These are phyloP conservation scores for Penicillium malachiteum DNA, from an alignment of 495 filamentous ascomycete species.

Conservation along the genomic window DNA sequence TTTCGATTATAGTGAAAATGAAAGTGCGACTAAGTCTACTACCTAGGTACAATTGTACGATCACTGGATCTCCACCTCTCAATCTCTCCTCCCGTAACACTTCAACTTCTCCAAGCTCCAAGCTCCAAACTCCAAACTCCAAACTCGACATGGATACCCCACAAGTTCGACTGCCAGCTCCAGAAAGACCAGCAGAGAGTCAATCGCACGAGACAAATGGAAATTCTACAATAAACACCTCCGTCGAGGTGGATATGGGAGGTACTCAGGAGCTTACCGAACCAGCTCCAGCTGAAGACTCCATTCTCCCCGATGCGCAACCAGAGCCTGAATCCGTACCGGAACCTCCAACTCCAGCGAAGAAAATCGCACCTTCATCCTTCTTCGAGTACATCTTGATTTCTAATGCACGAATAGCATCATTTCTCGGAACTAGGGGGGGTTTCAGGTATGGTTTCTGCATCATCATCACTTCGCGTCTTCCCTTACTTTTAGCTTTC, in stretches of 20 bases:
- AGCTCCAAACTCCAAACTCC: neutral
- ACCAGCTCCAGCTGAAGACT: slow-evolving; percentile 16
- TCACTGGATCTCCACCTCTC: too few relatives aligned
- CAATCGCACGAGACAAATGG: neutral
- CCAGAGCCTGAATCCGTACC: slow-evolving; percentile 17
- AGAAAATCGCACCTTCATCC: slow-evolving; percentile 25
- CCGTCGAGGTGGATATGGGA: slow-evolving; percentile 27
- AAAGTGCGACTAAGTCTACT: too few relatives aligned
- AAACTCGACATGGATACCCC: slow-evolving; percentile 23
- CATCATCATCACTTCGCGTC: too few relatives aligned
- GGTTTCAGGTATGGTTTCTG: too few relatives aligned
- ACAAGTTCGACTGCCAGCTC: slow-evolving; percentile 24
- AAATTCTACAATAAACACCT: neutral
- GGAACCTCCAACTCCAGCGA: slow-evolving; percentile 19
- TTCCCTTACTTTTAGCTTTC: neutral
- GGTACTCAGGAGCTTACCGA: slow-evolving; percentile 8
- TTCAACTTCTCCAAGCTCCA: neutral
- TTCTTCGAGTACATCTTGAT: slow-evolving; percentile 36
- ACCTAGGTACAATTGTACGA: too few relatives aligned
- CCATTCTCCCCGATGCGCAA: slow-evolving; percentile 21
- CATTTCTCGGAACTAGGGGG: too few relatives aligned
- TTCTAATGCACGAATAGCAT: too few relatives aligned
- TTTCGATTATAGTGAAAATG: too few relatives aligned
- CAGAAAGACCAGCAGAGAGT: slow-evolving; percentile 2
- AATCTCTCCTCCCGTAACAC: too few relatives aligned